phyloP scores from a whole-genome alignment of 1,139 yeast species.

The Taphrina pruni region DNA sequence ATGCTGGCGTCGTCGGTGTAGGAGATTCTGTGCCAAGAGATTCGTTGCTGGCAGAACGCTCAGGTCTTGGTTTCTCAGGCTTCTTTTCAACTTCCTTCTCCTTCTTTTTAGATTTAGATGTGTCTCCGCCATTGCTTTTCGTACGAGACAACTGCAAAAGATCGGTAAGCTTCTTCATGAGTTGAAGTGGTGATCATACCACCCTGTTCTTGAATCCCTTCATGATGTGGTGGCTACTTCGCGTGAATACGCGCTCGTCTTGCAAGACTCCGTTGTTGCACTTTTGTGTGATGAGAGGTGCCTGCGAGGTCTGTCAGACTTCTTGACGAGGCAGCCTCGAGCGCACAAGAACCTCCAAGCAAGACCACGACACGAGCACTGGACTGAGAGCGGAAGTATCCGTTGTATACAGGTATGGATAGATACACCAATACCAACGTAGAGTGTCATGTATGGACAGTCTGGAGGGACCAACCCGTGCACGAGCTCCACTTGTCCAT shows the following conservation, averaged over 20 bases:
- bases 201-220: slow-evolving; percentile 49
- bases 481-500: slow-evolving; percentile 9
- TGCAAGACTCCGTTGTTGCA: not conserved
- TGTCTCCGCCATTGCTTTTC: slow-evolving; percentile 39
- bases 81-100: slow-evolving; percentile 33
- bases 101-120: slow-evolving; percentile 37
- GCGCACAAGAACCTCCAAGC: not conserved
- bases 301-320: not conserved
- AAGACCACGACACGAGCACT: too few relatives aligned
- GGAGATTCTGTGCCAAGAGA: slow-evolving; percentile 14
- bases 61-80: slow-evolving; percentile 25
- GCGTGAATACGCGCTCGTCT: slow-evolving; percentile 22
- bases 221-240: slow-evolving; percentile 43
- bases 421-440: not conserved
- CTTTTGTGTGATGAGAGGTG: too few relatives aligned
- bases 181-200: slow-evolving; percentile 42
- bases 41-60: slow-evolving; percentile 32
- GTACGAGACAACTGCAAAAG: slow-evolving; percentile 40
- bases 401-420: not conserved
- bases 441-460: not conserved
- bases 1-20: slow-evolving; percentile 33
- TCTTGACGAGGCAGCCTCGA: not conserved
- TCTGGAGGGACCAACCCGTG: not conserved
- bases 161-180: not conserved
- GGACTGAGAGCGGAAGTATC: slow-evolving; percentile 1